Percentiles rank a stretch among this genome's conserved stretches.
These are phyloP conservation scores for Trametes villosa DNA, from an alignment of 768 basidiomycete genomes.

Conservation along the genomic window DNA sequence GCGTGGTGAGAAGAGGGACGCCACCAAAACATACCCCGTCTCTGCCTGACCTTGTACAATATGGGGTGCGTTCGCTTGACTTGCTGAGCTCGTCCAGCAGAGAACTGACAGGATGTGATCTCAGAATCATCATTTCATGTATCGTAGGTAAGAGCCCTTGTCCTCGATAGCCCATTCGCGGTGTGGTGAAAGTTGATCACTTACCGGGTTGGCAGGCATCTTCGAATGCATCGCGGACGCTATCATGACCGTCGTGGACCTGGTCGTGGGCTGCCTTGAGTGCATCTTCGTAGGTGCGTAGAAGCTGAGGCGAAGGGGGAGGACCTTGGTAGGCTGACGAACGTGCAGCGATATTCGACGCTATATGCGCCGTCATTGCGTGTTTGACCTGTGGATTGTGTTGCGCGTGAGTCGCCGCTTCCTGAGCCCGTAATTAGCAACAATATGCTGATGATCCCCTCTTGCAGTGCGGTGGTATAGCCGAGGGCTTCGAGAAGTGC, in stretches of 20 bases:
- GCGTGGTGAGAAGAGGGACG: too few relatives aligned
- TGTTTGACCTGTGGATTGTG: slow-evolving; percentile 21
- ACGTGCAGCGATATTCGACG: slow-evolving; percentile 14
- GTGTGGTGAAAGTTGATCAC: too few relatives aligned
- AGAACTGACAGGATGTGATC: too few relatives aligned
- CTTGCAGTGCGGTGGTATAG: slow-evolving; percentile 8
- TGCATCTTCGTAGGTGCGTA: slow-evolving; percentile 18
- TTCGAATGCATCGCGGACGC: slow-evolving; percentile 25
- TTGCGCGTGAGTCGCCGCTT: slow-evolving; percentile 5
- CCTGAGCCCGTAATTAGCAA: too few relatives aligned
- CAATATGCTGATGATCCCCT: background rate
- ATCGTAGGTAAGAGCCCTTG: too few relatives aligned
- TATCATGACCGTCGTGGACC: slow-evolving; percentile 13
- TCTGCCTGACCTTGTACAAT: too few relatives aligned
- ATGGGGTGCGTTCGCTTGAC: too few relatives aligned
- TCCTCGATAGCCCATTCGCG: too few relatives aligned
- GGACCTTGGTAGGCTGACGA: background rate
- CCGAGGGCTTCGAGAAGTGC: slow-evolving; percentile 14
- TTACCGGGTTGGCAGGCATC: slow-evolving; percentile 5
- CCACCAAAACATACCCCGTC: too few relatives aligned
- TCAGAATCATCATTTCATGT: too few relatives aligned
- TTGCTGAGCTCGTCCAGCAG: too few relatives aligned
- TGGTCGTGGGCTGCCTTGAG: slow-evolving; percentile 18
- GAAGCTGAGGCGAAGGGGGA: background rate
- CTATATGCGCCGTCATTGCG: slow-evolving; percentile 1